phyloP scores from a whole-genome alignment of 208 protist genomes.

The Crithidia acanthocephali region DNA sequence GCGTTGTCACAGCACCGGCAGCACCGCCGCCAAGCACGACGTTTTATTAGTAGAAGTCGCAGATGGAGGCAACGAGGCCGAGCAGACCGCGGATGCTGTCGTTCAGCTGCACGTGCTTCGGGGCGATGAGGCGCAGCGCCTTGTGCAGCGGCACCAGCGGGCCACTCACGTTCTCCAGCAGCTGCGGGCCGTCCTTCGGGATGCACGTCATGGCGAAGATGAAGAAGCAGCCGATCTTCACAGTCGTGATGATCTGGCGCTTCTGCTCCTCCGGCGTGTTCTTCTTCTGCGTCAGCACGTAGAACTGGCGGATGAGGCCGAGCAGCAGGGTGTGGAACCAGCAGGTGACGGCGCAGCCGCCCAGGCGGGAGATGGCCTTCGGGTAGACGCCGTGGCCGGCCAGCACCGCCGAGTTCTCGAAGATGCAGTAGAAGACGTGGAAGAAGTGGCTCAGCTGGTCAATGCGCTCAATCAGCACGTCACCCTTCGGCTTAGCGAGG shows the following conservation, averaged over 20 bases:
- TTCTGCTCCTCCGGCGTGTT: conserved; percentile 76
- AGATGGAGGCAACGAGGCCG: conserved; percentile 80
- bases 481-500: conserved; percentile 61
- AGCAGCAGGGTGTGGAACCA: conserved; percentile 89
- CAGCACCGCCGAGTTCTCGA: conserved; percentile 83
- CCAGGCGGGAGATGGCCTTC: conserved; percentile 55
- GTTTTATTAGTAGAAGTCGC: conserved; percentile 92
- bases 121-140: conserved; percentile 65
- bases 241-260: conserved; percentile 64
- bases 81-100: conserved; percentile 77
- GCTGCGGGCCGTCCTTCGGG: conserved; percentile 76
- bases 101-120: conserved; percentile 68
- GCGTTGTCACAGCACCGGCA: not conserved
- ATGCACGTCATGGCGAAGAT: conserved; percentile 84
- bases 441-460: conserved; percentile 81
- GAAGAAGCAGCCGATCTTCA: conserved; percentile 85
- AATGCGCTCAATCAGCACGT: conserved; percentile 57
- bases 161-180: conserved; percentile 67
- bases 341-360: conserved; percentile 78
- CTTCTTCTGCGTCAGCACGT: conserved; percentile 74
- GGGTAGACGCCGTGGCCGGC: conserved; percentile 68
- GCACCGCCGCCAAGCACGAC: not conserved
- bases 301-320: conserved; percentile 67
- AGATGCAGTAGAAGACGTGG: conserved; percentile 85
- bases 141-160: conserved; percentile 79